Percentiles rank a stretch among this genome's conserved stretches.
Conservation (phyloP, 495 filamentous ascomycete genomes). For the Neurospora discreta region DNA sequence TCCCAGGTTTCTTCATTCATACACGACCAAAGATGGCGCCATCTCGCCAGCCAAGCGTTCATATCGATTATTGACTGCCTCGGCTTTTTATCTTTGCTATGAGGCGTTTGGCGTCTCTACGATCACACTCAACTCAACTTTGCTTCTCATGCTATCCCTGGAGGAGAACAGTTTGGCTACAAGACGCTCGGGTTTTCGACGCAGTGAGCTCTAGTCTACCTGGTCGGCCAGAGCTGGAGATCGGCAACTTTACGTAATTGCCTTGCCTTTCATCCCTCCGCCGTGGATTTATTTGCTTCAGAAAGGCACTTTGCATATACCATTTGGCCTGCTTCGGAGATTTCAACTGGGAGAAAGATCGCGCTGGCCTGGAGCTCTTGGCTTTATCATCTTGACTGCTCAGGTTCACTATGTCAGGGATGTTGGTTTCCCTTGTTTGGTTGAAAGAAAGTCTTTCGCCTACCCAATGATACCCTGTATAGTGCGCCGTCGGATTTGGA, state of each 20-base stretch:
- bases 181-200: not conserved
- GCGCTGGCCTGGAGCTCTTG: not conserved
- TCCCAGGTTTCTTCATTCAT: not conserved
- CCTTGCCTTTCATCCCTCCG: not conserved
- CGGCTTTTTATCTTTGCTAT: not conserved
- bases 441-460: not conserved
- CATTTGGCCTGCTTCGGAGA: not conserved
- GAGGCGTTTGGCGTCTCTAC: not conserved
- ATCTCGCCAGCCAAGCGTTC: not conserved
- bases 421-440: not conserved
- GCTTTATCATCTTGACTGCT: not conserved
- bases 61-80: not conserved
- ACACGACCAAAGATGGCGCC: not conserved
- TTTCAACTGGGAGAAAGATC: not conserved
- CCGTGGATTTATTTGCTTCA: not conserved
- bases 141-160: not conserved
- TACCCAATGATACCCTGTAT: not conserved
- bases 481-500: not conserved
- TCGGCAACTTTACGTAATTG: not conserved
- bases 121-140: not conserved
- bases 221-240: not conserved
- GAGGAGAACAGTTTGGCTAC: not conserved
- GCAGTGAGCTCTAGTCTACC: not conserved
- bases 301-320: not conserved
- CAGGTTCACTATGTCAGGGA: not conserved